Base-by-base conservation (phyloP, 2,329 filamentous ascomycete species). In the Pseudopithomyces maydicus region DNA sequence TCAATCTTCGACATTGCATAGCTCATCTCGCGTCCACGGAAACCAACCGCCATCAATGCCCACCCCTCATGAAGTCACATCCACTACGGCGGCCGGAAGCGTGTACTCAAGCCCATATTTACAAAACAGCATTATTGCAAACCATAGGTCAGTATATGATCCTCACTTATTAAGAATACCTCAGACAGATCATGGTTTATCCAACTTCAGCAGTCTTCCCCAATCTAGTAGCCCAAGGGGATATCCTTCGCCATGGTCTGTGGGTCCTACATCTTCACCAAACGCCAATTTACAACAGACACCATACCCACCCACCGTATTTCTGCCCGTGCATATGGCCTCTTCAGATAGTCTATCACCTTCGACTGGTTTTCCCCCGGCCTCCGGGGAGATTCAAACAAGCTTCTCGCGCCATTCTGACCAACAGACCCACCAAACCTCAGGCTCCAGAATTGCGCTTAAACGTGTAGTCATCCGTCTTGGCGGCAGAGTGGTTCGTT, bases 281-380 rank as follows among this genome's bases (percentile, higher is more conserved):
- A 41, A 7, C 3, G 8, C 15, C 1, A 15, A 11, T 42, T 19
- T 47, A 38, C 49, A 49, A 26, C 22, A 3, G 17, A 43, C 20
- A 39, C 55, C 32, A 41, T 43, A 29, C 33, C 26, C 23, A 19
- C 20, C 36, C 15, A 26, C 15, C 15, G 55, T 52, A 8, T 63
- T 47, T 45, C 20, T 52, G 19, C 47, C 19, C n/a, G 43, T 19
- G 36, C 19, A 22, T 11, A 44, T 52, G 3, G 46, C 26, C 15
- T 42, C 50, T 42, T 41, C 44, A 12, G 12, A 42, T 19, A 47
- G 56, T 39, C 56, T 61, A 26, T 43, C 57, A 20, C 70, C 68
- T 17, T 65, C 65, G 32, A 51, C 64, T 22, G 69, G 48, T 2
- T 43, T 65, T 1, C 71, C 67, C 38, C 64, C 58, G 17, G 65